These are phyloP conservation scores for Waltergamsia citrina DNA, from an alignment of 2,329 filamentous ascomycete species.

Conservation along the genomic window DNA sequence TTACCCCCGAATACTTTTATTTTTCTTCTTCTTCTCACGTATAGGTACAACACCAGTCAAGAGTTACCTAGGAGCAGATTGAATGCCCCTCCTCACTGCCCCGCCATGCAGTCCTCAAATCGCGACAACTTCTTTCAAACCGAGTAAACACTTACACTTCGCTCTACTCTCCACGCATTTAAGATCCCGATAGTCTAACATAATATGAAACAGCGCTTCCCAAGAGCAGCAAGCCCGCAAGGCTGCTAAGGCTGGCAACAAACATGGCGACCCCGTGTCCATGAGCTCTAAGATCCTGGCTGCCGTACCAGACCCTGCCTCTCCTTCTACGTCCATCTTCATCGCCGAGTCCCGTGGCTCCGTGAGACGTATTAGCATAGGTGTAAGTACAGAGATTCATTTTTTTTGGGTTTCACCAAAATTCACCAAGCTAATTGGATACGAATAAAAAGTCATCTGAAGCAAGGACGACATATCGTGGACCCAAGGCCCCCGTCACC, in stretches of 20 bases:
- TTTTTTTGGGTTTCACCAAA: too few species aligned
- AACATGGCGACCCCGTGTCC: slow-evolving; percentile 69
- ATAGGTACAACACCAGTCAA: too few species aligned
- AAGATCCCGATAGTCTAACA: slow-evolving; percentile 2
- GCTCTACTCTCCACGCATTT: slow-evolving; percentile 18
- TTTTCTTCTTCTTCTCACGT: too few species aligned
- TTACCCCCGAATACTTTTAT: too few species aligned
- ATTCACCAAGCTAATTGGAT: too few species aligned
- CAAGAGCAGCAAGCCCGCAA: slow-evolving; percentile 47
- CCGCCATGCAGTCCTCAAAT: slow-evolving; percentile 58
- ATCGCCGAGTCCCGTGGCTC: slow-evolving; percentile 82
- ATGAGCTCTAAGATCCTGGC: slow-evolving; percentile 83
- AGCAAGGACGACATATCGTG: slow-evolving; percentile 45
- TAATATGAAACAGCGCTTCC: slow-evolving; percentile 28
- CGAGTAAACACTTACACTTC: slow-evolving; percentile 46
- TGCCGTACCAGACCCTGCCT: slow-evolving; percentile 56
- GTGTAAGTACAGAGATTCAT: too few species aligned
- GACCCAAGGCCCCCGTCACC: slow-evolving; percentile 72
- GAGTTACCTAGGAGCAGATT: too few species aligned
- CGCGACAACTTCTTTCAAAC: slow-evolving; percentile 87
- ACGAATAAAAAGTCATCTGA: slow-evolving; percentile 17
- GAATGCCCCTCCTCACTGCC: too few species aligned
- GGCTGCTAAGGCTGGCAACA: slow-evolving; percentile 63
- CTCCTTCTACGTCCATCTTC: slow-evolving; percentile 51
- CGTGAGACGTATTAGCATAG: slow-evolving; percentile 62